These are phyloP conservation scores for Trametes maxima DNA, from an alignment of 768 basidiomycete species.

Conservation along the genomic window DNA sequence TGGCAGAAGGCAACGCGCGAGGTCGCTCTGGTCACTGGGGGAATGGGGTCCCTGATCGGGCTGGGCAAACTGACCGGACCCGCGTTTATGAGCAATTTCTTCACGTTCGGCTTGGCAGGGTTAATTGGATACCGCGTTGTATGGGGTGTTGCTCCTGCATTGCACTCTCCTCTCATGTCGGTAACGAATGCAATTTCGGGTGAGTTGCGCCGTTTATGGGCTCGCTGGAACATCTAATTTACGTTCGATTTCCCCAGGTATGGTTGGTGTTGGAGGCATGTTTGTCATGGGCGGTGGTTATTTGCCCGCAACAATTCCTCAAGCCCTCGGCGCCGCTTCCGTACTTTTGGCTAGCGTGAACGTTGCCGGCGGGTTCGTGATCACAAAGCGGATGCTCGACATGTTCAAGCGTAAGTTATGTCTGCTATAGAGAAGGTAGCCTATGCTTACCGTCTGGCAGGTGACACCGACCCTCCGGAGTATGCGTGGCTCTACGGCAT, in stretches of 20 bases:
- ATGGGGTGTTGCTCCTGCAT: constrained; percentile 86
- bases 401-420: constrained; percentile 78
- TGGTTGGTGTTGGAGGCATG: constrained; percentile 84
- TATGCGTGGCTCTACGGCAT: constrained; percentile 82
- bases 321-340: constrained; percentile 75
- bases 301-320: constrained; percentile 78
- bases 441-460: constrained; percentile 37
- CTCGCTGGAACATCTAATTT: background rate
- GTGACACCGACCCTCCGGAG: constrained; percentile 84
- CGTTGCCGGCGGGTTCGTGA: constrained; percentile 85
- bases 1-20: constrained; percentile 83
- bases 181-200: constrained; percentile 91
- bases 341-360: constrained; percentile 90
- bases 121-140: constrained; percentile 87
- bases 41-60: constrained; percentile 72
- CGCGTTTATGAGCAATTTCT: constrained; percentile 87
- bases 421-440: background rate
- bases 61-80: constrained; percentile 81
- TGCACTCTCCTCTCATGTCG: constrained; percentile 90
- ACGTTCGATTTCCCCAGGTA: constrained; percentile 39
- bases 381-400: constrained; percentile 90
- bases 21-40: constrained; percentile 71
- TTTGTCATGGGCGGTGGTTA: constrained; percentile 92
- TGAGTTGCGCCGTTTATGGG: constrained; percentile 19
- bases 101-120: constrained; percentile 86